Evolutionary conservation across 208 protist genomes (phyloP).

Genomic region (Leptomonas seymouri): DNA sequence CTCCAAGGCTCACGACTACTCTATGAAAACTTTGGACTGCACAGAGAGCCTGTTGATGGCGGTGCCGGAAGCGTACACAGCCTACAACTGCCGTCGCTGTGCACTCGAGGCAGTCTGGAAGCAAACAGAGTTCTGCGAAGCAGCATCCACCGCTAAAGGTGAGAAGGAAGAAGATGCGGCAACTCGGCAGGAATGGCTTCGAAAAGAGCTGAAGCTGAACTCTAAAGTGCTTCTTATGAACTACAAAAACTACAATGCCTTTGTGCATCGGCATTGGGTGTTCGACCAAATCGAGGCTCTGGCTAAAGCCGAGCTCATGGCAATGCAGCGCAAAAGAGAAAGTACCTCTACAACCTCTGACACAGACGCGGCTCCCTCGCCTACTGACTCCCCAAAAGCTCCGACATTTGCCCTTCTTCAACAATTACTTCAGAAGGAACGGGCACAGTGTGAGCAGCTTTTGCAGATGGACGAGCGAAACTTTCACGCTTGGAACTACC

Average conservation of each 20-base stretch:
- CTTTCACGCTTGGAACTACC: constrained; percentile 92
- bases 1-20: constrained; percentile 28
- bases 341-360: no score
- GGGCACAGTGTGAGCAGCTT: constrained; percentile 68
- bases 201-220: constrained; percentile 72
- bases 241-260: constrained; percentile 89
- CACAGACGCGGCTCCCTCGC: no score
- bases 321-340: no score
- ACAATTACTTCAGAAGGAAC: constrained; percentile 58
- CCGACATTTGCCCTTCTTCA: constrained; percentile 21
- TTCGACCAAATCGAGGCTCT: constrained; percentile 50
- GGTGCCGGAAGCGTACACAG: constrained; percentile 82
- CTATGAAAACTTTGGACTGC: constrained; percentile 33
- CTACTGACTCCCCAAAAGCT: neutral
- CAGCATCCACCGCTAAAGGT: neutral
- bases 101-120: constrained; percentile 33
- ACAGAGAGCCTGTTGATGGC: constrained; percentile 51
- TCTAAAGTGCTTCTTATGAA: constrained; percentile 62
- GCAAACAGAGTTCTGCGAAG: neutral
- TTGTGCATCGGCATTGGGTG: constrained; percentile 85
- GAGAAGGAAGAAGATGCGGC: neutral
- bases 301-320: constrained; percentile 32
- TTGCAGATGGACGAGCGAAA: constrained; percentile 88
- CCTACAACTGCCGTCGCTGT: constrained; percentile 82
- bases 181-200: constrained; percentile 28